Conservation (phyloP, 352 stramenopile genomes). For the Pythium monospermum region DNA sequence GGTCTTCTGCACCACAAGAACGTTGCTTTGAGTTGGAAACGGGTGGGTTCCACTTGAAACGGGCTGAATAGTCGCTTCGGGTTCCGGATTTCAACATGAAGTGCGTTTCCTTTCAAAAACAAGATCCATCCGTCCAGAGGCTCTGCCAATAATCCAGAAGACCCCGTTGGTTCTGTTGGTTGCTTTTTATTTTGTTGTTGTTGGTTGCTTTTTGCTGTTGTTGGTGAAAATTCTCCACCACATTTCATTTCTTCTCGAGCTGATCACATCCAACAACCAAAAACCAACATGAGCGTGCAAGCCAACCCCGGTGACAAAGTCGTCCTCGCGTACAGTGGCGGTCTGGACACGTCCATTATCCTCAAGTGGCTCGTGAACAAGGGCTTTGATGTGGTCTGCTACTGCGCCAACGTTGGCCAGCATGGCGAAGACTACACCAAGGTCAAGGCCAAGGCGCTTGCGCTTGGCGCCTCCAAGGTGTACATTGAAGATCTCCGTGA, state of each 20-base stretch:
- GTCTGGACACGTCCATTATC: slow-evolving; percentile 98
- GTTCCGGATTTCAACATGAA: too few species aligned
- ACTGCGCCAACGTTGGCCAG: slow-evolving; percentile 99
- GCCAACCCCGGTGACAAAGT: slow-evolving; percentile 86
- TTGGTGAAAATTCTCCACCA: slow-evolving; percentile 9
- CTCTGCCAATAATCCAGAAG: too few species aligned
- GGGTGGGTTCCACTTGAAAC: slow-evolving; percentile 9
- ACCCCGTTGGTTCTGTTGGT: too few species aligned
- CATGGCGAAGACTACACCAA: slow-evolving; percentile 93
- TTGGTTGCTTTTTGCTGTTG: slow-evolving; percentile 32
- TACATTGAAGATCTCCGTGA: slow-evolving; percentile 96
- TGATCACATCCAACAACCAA: slow-evolving; percentile 1
- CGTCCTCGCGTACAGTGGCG: slow-evolving; percentile 96
- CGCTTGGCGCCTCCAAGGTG: slow-evolving; percentile 79
- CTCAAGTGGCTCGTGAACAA: slow-evolving; percentile 98
- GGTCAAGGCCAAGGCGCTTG: slow-evolving; percentile 90
- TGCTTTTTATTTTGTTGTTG: too few species aligned
- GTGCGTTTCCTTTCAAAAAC: too few species aligned
- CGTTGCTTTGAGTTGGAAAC: background rate
- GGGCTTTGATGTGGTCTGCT: slow-evolving; percentile 98
- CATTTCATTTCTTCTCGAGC: too few species aligned
- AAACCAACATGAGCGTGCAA: slow-evolving; percentile 58
- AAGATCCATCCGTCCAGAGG: too few species aligned
- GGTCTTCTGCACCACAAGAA: slow-evolving; percentile 16
- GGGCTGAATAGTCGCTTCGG: too few species aligned